These are phyloP conservation scores for Helianthus tuberosus DNA, from an alignment of 129 eudicot species.

Conservation along the genomic window DNA sequence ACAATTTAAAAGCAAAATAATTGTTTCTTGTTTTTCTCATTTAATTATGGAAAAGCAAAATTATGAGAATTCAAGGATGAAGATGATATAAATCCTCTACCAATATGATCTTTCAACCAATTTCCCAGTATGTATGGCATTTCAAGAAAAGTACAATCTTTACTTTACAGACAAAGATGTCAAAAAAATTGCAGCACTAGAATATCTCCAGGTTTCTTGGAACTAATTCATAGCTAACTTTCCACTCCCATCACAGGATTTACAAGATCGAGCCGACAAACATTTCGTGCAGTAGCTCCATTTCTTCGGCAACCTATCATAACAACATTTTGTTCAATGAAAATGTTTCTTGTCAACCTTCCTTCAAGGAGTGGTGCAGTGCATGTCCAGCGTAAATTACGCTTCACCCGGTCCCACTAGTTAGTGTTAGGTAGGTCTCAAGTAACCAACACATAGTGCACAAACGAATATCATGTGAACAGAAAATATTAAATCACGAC, in stretches of 20 bases:
- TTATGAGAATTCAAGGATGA: neutral
- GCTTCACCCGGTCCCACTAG: neutral
- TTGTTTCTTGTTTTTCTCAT: neutral
- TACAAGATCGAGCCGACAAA: conserved; percentile 85
- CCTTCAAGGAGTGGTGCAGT: neutral
- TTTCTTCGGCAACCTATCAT: conserved; percentile 89
- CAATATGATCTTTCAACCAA: neutral
- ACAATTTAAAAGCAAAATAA: too few species aligned
- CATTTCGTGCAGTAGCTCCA: conserved; percentile 97
- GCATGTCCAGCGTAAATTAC: neutral
- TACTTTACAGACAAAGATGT: conserved; percentile 1
- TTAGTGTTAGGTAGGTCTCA: neutral
- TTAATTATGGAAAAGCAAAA: neutral
- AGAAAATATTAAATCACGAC: too few species aligned
- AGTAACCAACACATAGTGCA: too few species aligned
- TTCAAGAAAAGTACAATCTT: conserved; percentile 2
- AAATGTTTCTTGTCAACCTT: conserved; percentile 9
- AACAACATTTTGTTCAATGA: conserved; percentile 1
- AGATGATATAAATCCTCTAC: conserved; percentile 1
- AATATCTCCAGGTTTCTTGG: conserved; percentile 24
- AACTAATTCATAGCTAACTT: conserved; percentile 42
- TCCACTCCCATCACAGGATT: conserved; percentile 81
- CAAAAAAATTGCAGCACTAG: conserved; percentile 1
- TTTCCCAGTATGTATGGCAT: neutral
- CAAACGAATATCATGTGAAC: too few species aligned